Evolutionary conservation across 2,329 filamentous ascomycete genomes (phyloP).

Genomic region (Fusarium sterilihyphosum): DNA sequence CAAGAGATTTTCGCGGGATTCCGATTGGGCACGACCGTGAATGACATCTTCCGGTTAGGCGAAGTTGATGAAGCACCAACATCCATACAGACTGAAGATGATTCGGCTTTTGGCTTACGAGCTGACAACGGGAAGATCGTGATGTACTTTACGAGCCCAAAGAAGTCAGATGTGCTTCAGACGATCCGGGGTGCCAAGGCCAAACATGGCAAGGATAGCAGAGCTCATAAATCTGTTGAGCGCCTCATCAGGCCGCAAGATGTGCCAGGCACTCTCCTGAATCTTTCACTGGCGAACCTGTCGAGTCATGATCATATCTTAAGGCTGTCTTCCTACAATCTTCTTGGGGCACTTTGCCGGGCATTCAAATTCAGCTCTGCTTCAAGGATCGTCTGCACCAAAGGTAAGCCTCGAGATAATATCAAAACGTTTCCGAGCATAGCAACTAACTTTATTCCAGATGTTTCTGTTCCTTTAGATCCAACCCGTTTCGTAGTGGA

Average conservation of each 20-base stretch:
- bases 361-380: slow-evolving; percentile 74
- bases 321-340: slow-evolving; percentile 72
- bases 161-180: slow-evolving; percentile 70
- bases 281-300: slow-evolving; percentile 73
- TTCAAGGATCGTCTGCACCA: slow-evolving; percentile 69
- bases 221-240: slow-evolving; percentile 69
- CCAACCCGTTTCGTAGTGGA: slow-evolving; percentile 72
- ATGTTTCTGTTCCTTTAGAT: slow-evolving; percentile 70
- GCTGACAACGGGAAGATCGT: slow-evolving; percentile 76
- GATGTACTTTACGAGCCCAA: slow-evolving; percentile 76
- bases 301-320: slow-evolving; percentile 69
- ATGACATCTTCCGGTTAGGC: slow-evolving; percentile 74
- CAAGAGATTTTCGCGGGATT: slow-evolving; percentile 73
- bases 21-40: slow-evolving; percentile 70
- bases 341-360: slow-evolving; percentile 72
- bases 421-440: not conserved
- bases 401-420: slow-evolving; percentile 56
- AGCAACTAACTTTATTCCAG: slow-evolving; percentile 47
- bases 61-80: slow-evolving; percentile 75
- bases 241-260: slow-evolving; percentile 75
- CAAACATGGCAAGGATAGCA: slow-evolving; percentile 71
- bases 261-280: slow-evolving; percentile 74
- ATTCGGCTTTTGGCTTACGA: slow-evolving; percentile 72
- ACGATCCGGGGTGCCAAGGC: slow-evolving; percentile 70
- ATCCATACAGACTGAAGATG: slow-evolving; percentile 72